A percentile compares a stretch with the other conserved stretches of the same genome.
phyloP scores from a whole-genome alignment of 1,139 yeast genomes.

The Blastobotrys serpentis region DNA sequence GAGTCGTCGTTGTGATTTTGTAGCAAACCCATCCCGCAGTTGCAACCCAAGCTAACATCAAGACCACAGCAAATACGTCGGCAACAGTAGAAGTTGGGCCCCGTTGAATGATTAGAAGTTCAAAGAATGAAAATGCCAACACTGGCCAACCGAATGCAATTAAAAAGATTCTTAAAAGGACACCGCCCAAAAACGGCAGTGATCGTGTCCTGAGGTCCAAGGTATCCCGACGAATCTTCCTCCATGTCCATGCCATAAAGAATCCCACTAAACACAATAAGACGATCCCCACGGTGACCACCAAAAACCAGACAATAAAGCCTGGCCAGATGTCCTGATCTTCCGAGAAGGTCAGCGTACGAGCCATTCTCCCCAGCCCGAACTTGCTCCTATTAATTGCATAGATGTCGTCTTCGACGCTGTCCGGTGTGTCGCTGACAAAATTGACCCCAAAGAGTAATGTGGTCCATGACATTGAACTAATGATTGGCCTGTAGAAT shows the following conservation, averaged over 20 bases:
- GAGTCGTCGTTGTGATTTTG: constrained; percentile 23
- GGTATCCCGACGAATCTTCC: constrained; percentile 19
- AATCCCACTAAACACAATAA: constrained; percentile 19
- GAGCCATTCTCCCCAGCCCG: constrained; percentile 34
- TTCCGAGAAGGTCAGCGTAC: constrained; percentile 29
- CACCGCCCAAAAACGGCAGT: constrained; percentile 30
- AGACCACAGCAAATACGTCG: constrained; percentile 35
- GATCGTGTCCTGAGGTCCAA: constrained; percentile 16
- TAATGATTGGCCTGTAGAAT: constrained; percentile 56
- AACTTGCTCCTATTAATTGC: constrained; percentile 23
- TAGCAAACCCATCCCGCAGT: constrained; percentile 26
- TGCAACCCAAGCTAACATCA: constrained; percentile 32
- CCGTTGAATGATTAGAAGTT: constrained; percentile 30
- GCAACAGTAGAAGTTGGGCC: constrained; percentile 27
- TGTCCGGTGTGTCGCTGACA: constrained; percentile 19
- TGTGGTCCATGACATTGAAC: constrained; percentile 43
- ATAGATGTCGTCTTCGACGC: constrained; percentile 30
- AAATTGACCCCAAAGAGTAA: constrained; percentile 34
- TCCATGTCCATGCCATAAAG: constrained; percentile 21
- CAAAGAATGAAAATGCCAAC: constrained; percentile 36
- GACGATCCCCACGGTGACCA: constrained; percentile 24
- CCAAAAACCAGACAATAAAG: constrained; percentile 37
- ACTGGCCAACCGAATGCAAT: constrained; percentile 36
- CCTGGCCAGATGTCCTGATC: constrained; percentile 38
- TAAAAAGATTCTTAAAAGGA: constrained; percentile 31